Conservation (phyloP, 148 eudicot species). For the Spergularia marina region DNA sequence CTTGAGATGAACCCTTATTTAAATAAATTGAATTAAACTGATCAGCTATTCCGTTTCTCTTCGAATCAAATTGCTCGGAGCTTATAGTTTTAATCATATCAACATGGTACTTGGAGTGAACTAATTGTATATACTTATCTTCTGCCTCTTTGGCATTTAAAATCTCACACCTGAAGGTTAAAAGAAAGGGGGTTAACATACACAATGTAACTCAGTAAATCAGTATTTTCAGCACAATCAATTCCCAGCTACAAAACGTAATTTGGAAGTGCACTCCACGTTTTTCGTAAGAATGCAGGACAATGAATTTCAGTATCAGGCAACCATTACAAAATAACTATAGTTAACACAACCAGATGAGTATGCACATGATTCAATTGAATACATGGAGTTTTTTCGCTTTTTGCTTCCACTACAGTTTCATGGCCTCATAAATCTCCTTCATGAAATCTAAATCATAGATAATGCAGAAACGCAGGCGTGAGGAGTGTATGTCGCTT, state of each 20-base stretch:
- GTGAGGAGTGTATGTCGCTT: too few relatives aligned
- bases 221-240: not conserved
- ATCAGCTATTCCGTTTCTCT: constrained; percentile 49
- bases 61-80: constrained; percentile 49
- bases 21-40: constrained; percentile 75
- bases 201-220: not conserved
- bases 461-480: too few relatives aligned
- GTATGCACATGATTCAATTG: not conserved
- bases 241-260: not conserved
- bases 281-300: not conserved
- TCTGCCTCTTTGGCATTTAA: constrained; percentile 69
- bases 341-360: not conserved
- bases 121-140: constrained; percentile 62
- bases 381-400: not conserved
- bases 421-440: not conserved
- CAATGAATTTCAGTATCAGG: not conserved
- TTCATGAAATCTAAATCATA: not conserved
- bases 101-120: constrained; percentile 74
- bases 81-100: constrained; percentile 67
- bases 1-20: constrained; percentile 83
- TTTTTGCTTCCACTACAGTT: not conserved
- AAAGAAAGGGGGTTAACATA: constrained; percentile 3
- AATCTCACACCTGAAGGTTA: constrained; percentile 64
- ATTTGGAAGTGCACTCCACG: not conserved
- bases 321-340: not conserved